Evolutionary conservation across 495 filamentous ascomycete species (phyloP).

Genomic region (Aspergillus conjunctus): DNA sequence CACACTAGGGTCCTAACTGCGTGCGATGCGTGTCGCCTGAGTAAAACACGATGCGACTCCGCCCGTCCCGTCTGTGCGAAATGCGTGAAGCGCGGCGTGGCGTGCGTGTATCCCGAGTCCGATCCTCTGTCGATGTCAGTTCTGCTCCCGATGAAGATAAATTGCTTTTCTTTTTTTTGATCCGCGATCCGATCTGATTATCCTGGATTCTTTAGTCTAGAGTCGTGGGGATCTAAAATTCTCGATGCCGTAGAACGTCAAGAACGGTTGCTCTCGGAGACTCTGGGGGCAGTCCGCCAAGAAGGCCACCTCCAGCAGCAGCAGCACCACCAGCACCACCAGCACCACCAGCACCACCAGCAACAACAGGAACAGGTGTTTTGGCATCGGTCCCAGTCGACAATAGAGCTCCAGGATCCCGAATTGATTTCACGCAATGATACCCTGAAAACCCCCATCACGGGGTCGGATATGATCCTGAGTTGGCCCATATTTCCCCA

Average conservation of each 20-base stretch:
- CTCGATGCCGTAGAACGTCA: conserved; percentile 34
- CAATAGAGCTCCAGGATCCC: conserved; percentile 29
- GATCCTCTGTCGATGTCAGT: conserved; percentile 35
- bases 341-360: conserved; percentile 1
- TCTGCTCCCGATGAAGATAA: background rate
- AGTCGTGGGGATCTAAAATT: conserved; percentile 33
- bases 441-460: conserved; percentile 34
- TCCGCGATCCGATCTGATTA: conserved; percentile 7
- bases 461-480: conserved; percentile 37
- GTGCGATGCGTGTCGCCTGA: conserved; percentile 35
- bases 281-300: conserved; percentile 8
- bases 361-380: conserved; percentile 7
- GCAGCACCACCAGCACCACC: conserved; percentile 1
- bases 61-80: conserved; percentile 34
- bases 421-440: conserved; percentile 36
- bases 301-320: background rate
- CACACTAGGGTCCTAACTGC: conserved; percentile 35
- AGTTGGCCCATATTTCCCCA: conserved; percentile 35
- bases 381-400: conserved; percentile 17
- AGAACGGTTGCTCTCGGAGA: conserved; percentile 31
- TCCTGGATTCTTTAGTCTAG: conserved; percentile 20
- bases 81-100: conserved; percentile 33
- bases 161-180: conserved; percentile 10
- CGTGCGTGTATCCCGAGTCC: conserved; percentile 35
- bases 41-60: conserved; percentile 37